Evolutionary conservation across 306 rosid species (phyloP).

Genomic region (Mimosa bimucronata): DNA sequence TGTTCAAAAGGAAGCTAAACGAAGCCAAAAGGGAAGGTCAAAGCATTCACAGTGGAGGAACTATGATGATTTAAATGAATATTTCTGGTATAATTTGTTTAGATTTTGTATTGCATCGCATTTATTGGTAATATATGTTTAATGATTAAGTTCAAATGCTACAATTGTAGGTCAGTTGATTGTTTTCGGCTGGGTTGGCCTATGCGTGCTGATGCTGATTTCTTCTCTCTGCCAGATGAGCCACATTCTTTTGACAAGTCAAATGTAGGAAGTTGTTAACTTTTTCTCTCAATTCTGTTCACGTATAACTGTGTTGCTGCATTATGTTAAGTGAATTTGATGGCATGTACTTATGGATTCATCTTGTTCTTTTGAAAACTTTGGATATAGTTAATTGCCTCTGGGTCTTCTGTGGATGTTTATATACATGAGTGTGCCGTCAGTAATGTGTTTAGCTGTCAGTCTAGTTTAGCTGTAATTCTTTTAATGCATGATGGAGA

Average conservation of each 20-base stretch:
- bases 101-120: neutral
- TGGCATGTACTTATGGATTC: neutral
- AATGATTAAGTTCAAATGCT: conserved; percentile 32
- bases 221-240: conserved; percentile 62
- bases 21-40: conserved; percentile 83
- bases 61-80: conserved; percentile 95
- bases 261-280: conserved; percentile 55
- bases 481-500: neutral
- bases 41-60: conserved; percentile 99
- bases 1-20: conserved; percentile 73
- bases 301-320: neutral
- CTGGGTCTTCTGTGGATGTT: conserved; percentile 5
- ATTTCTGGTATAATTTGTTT: conserved; percentile 71
- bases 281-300: conserved; percentile 16
- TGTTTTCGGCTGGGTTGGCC: conserved; percentile 99
- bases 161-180: conserved; percentile 80
- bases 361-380: conserved; percentile 8
- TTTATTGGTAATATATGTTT: conserved; percentile 24
- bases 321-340: neutral
- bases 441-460: neutral
- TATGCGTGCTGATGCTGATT: conserved; percentile 97
- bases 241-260: conserved; percentile 48
- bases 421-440: neutral
- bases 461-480: too few relatives aligned
- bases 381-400: neutral